Evolutionary conservation across 2,329 filamentous ascomycete genomes (phyloP).

Genomic region (Seiridium unicorne): DNA sequence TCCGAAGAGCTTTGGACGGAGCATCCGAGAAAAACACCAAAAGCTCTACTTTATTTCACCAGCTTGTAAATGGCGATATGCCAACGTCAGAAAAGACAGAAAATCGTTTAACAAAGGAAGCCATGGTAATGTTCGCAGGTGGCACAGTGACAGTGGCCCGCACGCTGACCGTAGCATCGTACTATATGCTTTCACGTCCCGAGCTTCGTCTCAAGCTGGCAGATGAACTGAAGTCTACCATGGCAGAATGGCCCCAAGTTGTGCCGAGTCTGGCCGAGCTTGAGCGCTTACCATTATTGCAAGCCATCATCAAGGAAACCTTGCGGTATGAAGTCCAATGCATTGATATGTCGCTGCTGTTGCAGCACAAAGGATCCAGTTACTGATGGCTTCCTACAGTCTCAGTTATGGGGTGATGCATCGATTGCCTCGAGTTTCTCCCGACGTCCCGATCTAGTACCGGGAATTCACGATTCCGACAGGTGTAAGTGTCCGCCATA

Average conservation of each 20-base stretch:
- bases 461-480: conserved; percentile 2
- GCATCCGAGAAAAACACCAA: not conserved
- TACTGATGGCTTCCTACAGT: not conserved
- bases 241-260: not conserved
- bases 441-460: conserved; percentile 4
- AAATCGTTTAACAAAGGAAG: conserved; percentile 17
- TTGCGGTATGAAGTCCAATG: conserved; percentile 5
- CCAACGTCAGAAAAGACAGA: conserved; percentile 18
- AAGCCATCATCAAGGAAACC: conserved; percentile 10
- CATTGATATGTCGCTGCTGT: too few relatives aligned
- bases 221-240: not conserved
- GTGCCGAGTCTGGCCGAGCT: conserved; percentile 2
- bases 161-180: conserved; percentile 7
- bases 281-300: conserved; percentile 8
- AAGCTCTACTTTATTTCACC: conserved; percentile 15
- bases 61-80: conserved; percentile 23
- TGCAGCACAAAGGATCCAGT: too few relatives aligned
- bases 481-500: not conserved
- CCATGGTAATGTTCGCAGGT: conserved; percentile 16
- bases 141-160: conserved; percentile 26
- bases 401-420: not conserved
- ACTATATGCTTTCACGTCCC: not conserved
- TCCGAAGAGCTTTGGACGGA: not conserved
- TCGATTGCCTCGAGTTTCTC: not conserved
- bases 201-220: not conserved